Percentiles rank a stretch among this genome's conserved stretches.
Conservation (phyloP, 208 protist species). For the Porcisia hertigi region DNA sequence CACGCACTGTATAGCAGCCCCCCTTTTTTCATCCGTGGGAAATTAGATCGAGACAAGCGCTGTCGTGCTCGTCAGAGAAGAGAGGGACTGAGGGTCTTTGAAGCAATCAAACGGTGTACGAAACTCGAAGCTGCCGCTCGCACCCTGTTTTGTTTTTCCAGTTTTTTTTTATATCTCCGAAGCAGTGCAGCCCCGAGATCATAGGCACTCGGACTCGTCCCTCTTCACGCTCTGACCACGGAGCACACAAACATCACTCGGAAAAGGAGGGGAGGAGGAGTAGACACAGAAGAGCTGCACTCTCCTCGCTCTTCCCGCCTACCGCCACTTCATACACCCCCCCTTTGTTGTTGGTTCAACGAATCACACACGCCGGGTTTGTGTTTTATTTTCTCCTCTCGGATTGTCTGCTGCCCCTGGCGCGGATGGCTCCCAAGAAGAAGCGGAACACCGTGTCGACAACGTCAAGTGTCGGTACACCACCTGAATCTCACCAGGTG, state of each 20-base stretch:
- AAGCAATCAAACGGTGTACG: not conserved
- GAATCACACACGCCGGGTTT: not conserved
- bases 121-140: no score
- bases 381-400: not conserved
- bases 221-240: no score
- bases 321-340: no score
- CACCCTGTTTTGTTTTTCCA: not conserved
- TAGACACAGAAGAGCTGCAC: not conserved
- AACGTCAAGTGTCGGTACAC: not conserved
- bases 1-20: no score
- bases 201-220: no score
- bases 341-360: no score
- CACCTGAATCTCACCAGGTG: not conserved
- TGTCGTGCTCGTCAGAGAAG: not conserved
- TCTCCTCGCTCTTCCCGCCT: not conserved
- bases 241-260: no score
- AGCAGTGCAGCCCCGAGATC: no score
- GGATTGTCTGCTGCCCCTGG: not conserved
- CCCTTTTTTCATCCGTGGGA: no score
- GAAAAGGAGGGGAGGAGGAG: not conserved
- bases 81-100: not conserved
- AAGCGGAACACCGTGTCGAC: not conserved
- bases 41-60: not conserved
- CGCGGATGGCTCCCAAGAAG: constrained; percentile 5
- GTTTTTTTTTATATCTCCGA: not conserved